These are phyloP conservation scores for Torulaspora globosa DNA, from an alignment of 1,139 yeast genomes.

Conservation along the genomic window DNA sequence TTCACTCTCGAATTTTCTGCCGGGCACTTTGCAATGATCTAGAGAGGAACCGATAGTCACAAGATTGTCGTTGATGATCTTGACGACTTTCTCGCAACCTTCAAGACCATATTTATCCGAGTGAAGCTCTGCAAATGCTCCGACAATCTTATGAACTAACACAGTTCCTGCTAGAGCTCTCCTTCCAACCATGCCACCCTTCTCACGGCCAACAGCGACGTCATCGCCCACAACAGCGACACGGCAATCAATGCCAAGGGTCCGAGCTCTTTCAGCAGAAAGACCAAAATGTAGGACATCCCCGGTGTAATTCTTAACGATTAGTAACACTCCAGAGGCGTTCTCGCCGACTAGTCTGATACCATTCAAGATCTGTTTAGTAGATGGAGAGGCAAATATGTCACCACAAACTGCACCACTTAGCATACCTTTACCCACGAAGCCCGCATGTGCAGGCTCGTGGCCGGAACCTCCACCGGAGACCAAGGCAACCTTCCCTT, in stretches of 20 bases:
- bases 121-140: conserved; percentile 59
- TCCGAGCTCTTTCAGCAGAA: conserved; percentile 82
- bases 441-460: conserved; percentile 91
- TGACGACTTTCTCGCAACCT: conserved; percentile 56
- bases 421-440: conserved; percentile 74
- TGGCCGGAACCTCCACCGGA: conserved; percentile 98
- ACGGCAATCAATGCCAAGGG: conserved; percentile 66
- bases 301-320: conserved; percentile 91
- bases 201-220: conserved; percentile 83
- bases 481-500: conserved; percentile 58
- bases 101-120: conserved; percentile 44
- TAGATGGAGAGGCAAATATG: conserved; percentile 87
- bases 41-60: conserved; percentile 89
- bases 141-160: conserved; percentile 77
- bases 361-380: conserved; percentile 74
- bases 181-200: conserved; percentile 88
- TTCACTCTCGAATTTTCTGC: conserved; percentile 54
- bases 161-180: conserved; percentile 92
- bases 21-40: conserved; percentile 88
- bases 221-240: conserved; percentile 82
- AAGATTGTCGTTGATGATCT: conserved; percentile 54
- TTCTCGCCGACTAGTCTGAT: conserved; percentile 46
- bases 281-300: conserved; percentile 89
- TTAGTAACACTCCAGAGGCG: conserved; percentile 61
- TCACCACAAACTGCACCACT: conserved; percentile 89